Conservation (phyloP, 2,329 filamentous ascomycete species). For the Graphilbum ipis-grandicollis region DNA sequence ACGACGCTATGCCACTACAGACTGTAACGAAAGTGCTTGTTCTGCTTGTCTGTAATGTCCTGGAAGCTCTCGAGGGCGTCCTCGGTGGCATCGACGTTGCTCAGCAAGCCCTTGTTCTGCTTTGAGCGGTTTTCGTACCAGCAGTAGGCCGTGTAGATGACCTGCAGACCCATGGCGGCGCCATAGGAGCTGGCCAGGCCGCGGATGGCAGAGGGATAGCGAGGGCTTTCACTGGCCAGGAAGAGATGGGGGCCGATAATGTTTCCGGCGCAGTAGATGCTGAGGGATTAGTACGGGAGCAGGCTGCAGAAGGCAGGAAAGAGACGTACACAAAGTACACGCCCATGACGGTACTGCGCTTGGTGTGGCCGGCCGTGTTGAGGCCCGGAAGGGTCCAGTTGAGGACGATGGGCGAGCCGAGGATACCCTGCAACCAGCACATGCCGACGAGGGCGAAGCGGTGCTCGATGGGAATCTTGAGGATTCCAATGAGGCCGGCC, state of each 20-base stretch:
- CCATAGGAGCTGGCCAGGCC: conserved; percentile 7
- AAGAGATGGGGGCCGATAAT: conserved; percentile 9
- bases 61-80: conserved; percentile 6
- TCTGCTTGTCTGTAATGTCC: conserved; percentile 9
- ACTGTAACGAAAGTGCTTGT: conserved; percentile 7
- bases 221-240: conserved; percentile 4
- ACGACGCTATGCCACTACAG: conserved; percentile 1
- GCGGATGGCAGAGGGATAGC: conserved; percentile 8
- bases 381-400: conserved; percentile 31
- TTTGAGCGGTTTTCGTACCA: conserved; percentile 6
- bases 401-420: conserved; percentile 31
- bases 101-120: conserved; percentile 3
- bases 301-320: not conserved
- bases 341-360: conserved; percentile 29
- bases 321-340: conserved; percentile 19
- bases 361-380: conserved; percentile 32
- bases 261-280: conserved; percentile 6
- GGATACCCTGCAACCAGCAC: conserved; percentile 31
- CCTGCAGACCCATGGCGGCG: conserved; percentile 6
- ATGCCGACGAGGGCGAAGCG: conserved; percentile 31
- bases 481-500: conserved; percentile 30
- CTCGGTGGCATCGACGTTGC: conserved; percentile 1
- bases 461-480: conserved; percentile 25
- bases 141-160: conserved; percentile 6
- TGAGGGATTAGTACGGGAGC: not conserved